These are phyloP conservation scores for Ophiocordyceps camponoti-saundersi DNA, from an alignment of 2,329 filamentous ascomycete genomes.

Conservation along the genomic window DNA sequence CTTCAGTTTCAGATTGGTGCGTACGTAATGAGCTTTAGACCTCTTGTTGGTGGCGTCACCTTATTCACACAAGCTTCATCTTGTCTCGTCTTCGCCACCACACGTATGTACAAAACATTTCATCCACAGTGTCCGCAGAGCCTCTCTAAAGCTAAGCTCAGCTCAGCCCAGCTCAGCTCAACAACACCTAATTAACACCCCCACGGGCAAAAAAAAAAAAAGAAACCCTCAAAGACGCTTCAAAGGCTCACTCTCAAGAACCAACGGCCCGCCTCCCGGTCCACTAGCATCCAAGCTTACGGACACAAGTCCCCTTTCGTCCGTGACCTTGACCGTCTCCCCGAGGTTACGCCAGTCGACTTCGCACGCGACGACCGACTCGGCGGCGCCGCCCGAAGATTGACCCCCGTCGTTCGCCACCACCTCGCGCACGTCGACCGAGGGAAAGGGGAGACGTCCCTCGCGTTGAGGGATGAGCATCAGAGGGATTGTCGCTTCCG, in stretches of 20 bases:
- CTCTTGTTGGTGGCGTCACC: no score
- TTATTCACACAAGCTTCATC: no score
- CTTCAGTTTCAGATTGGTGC: no score
- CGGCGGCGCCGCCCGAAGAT: background rate
- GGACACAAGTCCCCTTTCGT: conserved; percentile 55
- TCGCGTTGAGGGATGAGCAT: conserved; percentile 66
- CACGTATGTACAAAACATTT: no score
- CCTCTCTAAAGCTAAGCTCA: no score
- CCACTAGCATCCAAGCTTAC: conserved; percentile 54
- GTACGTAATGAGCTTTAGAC: no score
- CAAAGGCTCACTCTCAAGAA: conserved; percentile 41
- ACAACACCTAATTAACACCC: no score
- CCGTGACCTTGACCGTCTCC: conserved; percentile 59
- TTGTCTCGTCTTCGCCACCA: no score
- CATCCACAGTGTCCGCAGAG: no score
- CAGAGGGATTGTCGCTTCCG: conserved; percentile 45
- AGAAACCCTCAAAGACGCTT: conserved; percentile 6
- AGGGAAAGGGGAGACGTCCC: conserved; percentile 63
- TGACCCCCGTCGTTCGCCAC: conserved; percentile 12
- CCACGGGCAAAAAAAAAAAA: background rate
- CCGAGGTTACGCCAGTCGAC: conserved; percentile 66
- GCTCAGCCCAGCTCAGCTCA: no score
- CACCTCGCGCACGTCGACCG: conserved; percentile 58
- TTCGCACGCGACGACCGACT: conserved; percentile 38
- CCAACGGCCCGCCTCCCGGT: conserved; percentile 45